Evolutionary conservation across 2,329 filamentous ascomycete genomes (phyloP).

Genomic region (Coniochaeta hoffmannii): DNA sequence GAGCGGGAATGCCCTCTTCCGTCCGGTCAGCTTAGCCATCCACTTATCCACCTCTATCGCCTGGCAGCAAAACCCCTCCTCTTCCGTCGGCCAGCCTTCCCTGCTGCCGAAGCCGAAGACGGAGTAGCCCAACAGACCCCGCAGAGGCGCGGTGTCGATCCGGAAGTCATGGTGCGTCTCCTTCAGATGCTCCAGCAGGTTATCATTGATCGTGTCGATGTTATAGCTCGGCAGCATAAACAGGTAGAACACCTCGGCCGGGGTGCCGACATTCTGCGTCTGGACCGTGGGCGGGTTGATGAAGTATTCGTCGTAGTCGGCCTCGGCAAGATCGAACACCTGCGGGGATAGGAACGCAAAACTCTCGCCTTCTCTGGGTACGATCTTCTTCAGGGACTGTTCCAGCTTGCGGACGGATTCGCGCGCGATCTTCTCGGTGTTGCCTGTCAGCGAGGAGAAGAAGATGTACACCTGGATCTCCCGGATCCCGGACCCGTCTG

Average conservation of each 20-base stretch:
- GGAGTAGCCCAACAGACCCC: constrained; percentile 72
- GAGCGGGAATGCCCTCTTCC: constrained; percentile 80
- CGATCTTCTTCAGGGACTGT: constrained; percentile 41
- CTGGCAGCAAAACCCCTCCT: constrained; percentile 88
- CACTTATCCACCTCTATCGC: constrained; percentile 86
- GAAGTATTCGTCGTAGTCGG: constrained; percentile 93
- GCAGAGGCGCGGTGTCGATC: constrained; percentile 81
- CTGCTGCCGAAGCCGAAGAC: constrained; percentile 92
- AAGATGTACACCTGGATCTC: constrained; percentile 71
- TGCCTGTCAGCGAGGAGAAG: constrained; percentile 82
- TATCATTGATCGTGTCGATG: constrained; percentile 86
- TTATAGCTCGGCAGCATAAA: constrained; percentile 88
- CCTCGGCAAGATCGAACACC: constrained; percentile 70
- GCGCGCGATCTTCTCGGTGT: constrained; percentile 67
- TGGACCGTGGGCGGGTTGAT: constrained; percentile 61
- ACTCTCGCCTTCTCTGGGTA: constrained; percentile 17
- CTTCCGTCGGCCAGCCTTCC: constrained; percentile 86
- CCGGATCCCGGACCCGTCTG: constrained; percentile 15
- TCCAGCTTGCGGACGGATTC: constrained; percentile 52
- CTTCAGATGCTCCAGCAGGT: constrained; percentile 75
- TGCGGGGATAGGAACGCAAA: constrained; percentile 48
- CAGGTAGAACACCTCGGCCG: constrained; percentile 68
- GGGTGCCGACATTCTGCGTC: constrained; percentile 28
- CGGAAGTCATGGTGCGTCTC: constrained; percentile 97
- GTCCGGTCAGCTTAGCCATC: constrained; percentile 89